Evolutionary conservation across 768 basidiomycete species (phyloP), one percentile per base, ranked within the genome.

Genomic region (Crucibulum laeve): DNA sequence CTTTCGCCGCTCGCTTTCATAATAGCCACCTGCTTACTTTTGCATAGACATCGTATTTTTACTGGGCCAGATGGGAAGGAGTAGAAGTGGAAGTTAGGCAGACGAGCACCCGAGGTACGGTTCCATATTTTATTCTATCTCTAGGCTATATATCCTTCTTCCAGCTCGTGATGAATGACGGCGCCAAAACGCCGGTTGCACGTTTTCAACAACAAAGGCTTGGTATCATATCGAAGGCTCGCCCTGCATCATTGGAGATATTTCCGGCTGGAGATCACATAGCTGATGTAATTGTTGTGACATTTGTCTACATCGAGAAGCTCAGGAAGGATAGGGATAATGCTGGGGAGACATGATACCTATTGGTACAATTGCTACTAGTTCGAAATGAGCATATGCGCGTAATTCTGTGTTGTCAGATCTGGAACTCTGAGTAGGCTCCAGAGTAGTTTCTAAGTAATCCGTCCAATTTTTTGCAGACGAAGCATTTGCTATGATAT

Each of bases 261-360:
- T 47, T 45, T 25, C 48, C 56, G 21, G 47, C 44, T 19, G 62
- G 60, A 1, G 46, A 53, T 44, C 48, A 55, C 25, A 59, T 63
- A 42, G 25, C 55, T 7, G 56, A 60, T 38, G 46, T 49, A 19
- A 58, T 64, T 19, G 32, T 64, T 2, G 34, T 62, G 7, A 62
- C 63, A 3, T 64, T 64, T 38, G 45, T 63, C 21, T 63, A 58
- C 36, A 38, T 63, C 17, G 57, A 63, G 38, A 58, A 58, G 44
- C 21, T 55, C 11, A 49, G 61, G 22, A 53, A 51, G 39, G 57
- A 55, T 18, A 56, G 44, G 50, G 56, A 58, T 33, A 25, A 40
- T 14, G 43, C 42, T n/a, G n/a, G n/a, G n/a, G n/a, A n/a, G n/a
- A n/a, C n/a, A n/a, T n/a, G n/a, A n/a, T n/a, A n/a, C n/a, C n/a